phyloP scores from a whole-genome alignment of 2,329 filamentous ascomycete genomes.

The Pyricularia grisea region DNA sequence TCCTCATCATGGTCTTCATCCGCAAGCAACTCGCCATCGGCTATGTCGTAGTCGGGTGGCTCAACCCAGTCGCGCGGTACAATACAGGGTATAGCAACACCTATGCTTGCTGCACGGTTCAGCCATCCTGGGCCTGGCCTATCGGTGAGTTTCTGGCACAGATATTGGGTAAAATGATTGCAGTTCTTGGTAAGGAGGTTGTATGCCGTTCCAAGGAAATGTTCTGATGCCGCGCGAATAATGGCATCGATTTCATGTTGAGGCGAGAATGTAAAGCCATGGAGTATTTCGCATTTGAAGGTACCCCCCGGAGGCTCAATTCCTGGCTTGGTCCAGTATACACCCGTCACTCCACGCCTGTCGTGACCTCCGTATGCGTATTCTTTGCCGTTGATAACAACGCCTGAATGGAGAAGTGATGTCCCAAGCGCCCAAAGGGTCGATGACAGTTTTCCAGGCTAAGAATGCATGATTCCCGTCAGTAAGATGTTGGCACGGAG shows the following conservation, averaged over 20 bases:
- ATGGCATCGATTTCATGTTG: slow-evolving; percentile 62
- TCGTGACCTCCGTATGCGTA: slow-evolving; percentile 83
- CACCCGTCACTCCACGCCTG: slow-evolving; percentile 59
- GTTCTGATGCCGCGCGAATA: slow-evolving; percentile 57
- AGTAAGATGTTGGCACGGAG: background rate
- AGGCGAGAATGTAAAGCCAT: slow-evolving; percentile 66
- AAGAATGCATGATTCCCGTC: slow-evolving; percentile 7
- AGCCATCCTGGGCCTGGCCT: slow-evolving; percentile 64
- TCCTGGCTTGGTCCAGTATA: slow-evolving; percentile 72
- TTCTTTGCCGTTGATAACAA: slow-evolving; percentile 71
- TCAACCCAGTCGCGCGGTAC: slow-evolving; percentile 77
- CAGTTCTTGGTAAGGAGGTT: slow-evolving; percentile 79
- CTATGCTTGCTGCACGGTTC: slow-evolving; percentile 77
- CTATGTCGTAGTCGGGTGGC: slow-evolving; percentile 65
- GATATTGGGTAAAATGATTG: slow-evolving; percentile 76
- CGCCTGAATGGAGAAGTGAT: slow-evolving; percentile 71
- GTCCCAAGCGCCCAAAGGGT: slow-evolving; percentile 70
- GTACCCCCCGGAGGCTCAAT: slow-evolving; percentile 68
- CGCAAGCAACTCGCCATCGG: slow-evolving; percentile 60
- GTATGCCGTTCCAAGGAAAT: slow-evolving; percentile 68
- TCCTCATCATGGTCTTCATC: slow-evolving; percentile 39
- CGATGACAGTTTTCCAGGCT: slow-evolving; percentile 68
- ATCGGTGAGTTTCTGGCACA: slow-evolving; percentile 65
- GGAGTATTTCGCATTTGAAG: slow-evolving; percentile 65
- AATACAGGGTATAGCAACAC: slow-evolving; percentile 70